These are phyloP conservation scores for Colletotrichum caudatum DNA, from an alignment of 2,329 filamentous ascomycete genomes.

Conservation along the genomic window DNA sequence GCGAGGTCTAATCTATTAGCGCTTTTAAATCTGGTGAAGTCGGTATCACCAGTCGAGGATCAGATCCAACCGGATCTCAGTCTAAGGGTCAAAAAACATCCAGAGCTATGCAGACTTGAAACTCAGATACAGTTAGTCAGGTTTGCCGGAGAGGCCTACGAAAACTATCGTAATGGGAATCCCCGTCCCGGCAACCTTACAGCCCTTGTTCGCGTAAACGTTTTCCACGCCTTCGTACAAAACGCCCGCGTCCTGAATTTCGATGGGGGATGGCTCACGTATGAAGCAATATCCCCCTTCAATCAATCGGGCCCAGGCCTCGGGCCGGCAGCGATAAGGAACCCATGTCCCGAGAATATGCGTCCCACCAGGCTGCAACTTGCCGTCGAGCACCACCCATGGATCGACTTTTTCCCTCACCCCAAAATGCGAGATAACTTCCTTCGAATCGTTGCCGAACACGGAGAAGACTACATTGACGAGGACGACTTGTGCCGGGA, in stretches of 20 bases:
- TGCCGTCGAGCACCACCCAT: conserved; percentile 48
- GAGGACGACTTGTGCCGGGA: conserved; percentile 41
- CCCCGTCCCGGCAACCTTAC: conserved; percentile 27
- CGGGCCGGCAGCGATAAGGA: conserved; percentile 7
- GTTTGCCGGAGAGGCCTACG: conserved; percentile 33
- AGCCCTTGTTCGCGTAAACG: conserved; percentile 39
- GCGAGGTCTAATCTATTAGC: too few relatives aligned
- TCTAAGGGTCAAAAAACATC: not conserved
- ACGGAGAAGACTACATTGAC: conserved; percentile 32
- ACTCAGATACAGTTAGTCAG: conserved; percentile 6
- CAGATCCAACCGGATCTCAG: not conserved
- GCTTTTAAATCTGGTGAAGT: not conserved
- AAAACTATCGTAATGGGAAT: conserved; percentile 9
- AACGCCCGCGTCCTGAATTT: conserved; percentile 38
- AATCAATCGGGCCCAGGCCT: conserved; percentile 21
- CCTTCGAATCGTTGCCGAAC: conserved; percentile 37
- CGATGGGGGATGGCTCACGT: conserved; percentile 33
- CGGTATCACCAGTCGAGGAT: not conserved
- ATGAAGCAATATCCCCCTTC: conserved; percentile 44
- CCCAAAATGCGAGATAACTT: conserved; percentile 48
- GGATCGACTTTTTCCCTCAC: conserved; percentile 51
- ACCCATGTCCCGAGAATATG: conserved; percentile 42
- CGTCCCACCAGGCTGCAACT: conserved; percentile 48
- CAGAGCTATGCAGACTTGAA: conserved; percentile 11
- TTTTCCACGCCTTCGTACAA: conserved; percentile 40